These are phyloP conservation scores for Epichloe sibirici DNA, from an alignment of 2,329 filamentous ascomycete species.

Conservation along the genomic window DNA sequence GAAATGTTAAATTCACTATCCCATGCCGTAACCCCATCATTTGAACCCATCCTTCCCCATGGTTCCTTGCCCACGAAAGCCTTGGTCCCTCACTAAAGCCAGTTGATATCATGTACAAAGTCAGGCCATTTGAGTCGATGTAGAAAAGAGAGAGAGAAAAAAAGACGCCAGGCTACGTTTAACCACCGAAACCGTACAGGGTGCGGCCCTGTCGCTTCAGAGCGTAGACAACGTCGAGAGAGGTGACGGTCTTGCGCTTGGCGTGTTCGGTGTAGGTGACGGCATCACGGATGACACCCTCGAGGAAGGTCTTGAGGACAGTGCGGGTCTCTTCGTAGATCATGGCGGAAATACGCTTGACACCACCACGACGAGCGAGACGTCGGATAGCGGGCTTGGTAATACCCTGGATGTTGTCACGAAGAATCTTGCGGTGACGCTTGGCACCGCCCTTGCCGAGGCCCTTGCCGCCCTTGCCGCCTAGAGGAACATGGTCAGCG, in stretches of 20 bases:
- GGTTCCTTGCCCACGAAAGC: not conserved
- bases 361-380: conserved; percentile 98
- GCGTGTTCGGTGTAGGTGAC: conserved; percentile 72
- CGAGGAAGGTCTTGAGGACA: conserved; percentile 68
- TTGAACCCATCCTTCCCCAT: conserved; percentile 4
- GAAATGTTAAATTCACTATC: conserved; percentile 9
- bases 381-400: conserved; percentile 97
- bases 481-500: conserved; percentile 41
- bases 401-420: conserved; percentile 99
- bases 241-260: conserved; percentile 71
- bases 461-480: conserved; percentile 93
- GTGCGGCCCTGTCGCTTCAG: conserved; percentile 61
- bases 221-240: conserved; percentile 55
- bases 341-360: conserved; percentile 99
- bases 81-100: not conserved
- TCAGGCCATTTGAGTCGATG: not conserved
- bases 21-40: conserved; percentile 16
- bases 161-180: conserved; percentile 23
- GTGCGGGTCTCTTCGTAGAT: conserved; percentile 71
- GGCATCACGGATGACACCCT: conserved; percentile 63
- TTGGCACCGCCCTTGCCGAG: conserved; percentile 97
- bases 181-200: conserved; percentile 85
- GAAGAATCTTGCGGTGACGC: conserved; percentile 98
- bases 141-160: not conserved
- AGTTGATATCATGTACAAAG: conserved; percentile 4